These are phyloP conservation scores for Triangularia verruculosa DNA, from an alignment of 2,329 filamentous ascomycete genomes.

Conservation along the genomic window DNA sequence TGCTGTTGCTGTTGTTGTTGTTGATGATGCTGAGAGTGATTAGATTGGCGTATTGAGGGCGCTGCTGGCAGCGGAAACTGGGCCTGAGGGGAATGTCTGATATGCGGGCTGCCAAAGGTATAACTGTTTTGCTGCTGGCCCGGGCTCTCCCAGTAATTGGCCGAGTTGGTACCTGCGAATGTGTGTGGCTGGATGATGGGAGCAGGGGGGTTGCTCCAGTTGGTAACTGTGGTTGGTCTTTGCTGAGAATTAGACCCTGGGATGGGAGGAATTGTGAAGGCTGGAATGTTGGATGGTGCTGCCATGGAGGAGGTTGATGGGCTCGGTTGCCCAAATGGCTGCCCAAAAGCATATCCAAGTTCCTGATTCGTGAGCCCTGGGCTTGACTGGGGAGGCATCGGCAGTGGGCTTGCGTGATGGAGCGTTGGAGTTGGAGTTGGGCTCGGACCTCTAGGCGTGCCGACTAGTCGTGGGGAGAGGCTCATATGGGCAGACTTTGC, in stretches of 20 bases:
- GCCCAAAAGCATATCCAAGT: not conserved
- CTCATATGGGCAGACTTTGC: slow-evolving; percentile 32
- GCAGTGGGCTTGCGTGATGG: slow-evolving; percentile 26
- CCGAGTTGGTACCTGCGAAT: slow-evolving; percentile 44
- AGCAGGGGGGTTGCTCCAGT: slow-evolving; percentile 53
- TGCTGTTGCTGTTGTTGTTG: not conserved
- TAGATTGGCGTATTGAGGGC: not conserved
- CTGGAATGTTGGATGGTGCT: slow-evolving; percentile 19
- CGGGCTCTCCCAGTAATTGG: slow-evolving; percentile 42
- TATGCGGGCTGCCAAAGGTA: not conserved
- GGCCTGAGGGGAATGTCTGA: not conserved
- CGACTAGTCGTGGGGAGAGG: slow-evolving; percentile 38
- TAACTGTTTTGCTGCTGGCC: not conserved
- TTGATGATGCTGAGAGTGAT: not conserved
- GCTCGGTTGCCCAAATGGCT: not conserved
- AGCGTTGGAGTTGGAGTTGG: slow-evolving; percentile 38
- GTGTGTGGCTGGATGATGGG: slow-evolving; percentile 53
- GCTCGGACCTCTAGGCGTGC: slow-evolving; percentile 29
- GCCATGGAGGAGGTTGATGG: not conserved
- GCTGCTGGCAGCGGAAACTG: not conserved
- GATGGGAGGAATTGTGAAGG: slow-evolving; percentile 41
- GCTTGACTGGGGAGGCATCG: not conserved
- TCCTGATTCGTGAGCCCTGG: not conserved
- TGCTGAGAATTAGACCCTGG: slow-evolving; percentile 38
- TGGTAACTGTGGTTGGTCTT: slow-evolving; percentile 41